Evolutionary conservation across 2,329 filamentous ascomycete genomes (phyloP).

Genomic region (Diaporthe ilicicola): DNA sequence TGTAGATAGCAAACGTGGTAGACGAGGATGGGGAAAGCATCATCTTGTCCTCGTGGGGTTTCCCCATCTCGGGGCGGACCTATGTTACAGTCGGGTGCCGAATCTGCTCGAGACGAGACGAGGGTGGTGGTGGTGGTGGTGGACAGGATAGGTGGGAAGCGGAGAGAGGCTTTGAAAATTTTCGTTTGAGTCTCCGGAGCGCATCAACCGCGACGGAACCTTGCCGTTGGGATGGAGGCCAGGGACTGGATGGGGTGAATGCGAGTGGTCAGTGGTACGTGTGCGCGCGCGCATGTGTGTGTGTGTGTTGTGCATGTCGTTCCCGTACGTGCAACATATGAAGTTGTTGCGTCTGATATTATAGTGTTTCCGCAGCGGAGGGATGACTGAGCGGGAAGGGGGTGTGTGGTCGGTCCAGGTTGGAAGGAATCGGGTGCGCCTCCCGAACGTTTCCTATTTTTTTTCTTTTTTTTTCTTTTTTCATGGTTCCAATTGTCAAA

Average conservation of each 20-base stretch:
- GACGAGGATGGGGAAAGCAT: not conserved
- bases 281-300: not conserved
- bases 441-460: not conserved
- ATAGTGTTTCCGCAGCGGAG: not conserved
- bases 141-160: no score
- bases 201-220: constrained; percentile 18
- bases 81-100: constrained; percentile 22
- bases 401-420: not conserved
- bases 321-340: constrained; percentile 3
- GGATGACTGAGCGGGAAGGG: no score
- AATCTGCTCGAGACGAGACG: not conserved
- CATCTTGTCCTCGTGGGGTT: not conserved
- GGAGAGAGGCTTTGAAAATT: not conserved
- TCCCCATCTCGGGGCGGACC: constrained; percentile 21
- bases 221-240: not conserved
- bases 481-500: not conserved
- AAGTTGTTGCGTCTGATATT: constrained; percentile 15
- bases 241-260: not conserved
- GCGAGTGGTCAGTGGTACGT: not conserved
- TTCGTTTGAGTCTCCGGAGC: not conserved
- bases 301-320: constrained; percentile 11
- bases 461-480: not conserved
- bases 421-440: constrained; percentile 1
- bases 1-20: no score
- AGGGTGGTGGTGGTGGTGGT: no score